A percentile compares a stretch with the other conserved stretches of the same genome.
These are phyloP conservation scores for Mercurialis annua DNA, from an alignment of 345 rosid genomes.

Conservation along the genomic window DNA sequence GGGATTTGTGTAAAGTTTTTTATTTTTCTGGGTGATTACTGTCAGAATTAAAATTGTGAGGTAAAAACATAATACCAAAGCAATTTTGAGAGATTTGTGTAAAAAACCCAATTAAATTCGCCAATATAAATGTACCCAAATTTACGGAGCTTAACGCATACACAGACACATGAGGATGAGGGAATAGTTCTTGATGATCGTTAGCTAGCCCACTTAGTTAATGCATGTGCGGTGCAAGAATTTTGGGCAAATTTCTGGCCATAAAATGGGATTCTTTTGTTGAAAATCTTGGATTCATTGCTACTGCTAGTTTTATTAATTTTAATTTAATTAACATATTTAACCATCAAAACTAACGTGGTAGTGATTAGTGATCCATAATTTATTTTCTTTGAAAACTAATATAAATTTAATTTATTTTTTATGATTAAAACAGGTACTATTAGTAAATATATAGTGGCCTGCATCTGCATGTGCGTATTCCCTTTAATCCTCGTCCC, in stretches of 20 bases:
- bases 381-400: too few species aligned
- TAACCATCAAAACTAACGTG: background rate
- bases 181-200: background rate
- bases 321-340: background rate
- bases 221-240: slow-evolving; percentile 6
- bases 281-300: too few species aligned
- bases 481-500: slow-evolving; percentile 1
- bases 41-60: too few species aligned
- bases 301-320: too few species aligned
- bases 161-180: background rate
- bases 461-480: slow-evolving; percentile 30
- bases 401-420: too few species aligned
- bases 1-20: too few species aligned
- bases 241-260: background rate
- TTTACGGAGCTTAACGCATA: background rate
- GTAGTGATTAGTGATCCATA: slow-evolving; percentile 7
- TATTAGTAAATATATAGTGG: slow-evolving; percentile 10
- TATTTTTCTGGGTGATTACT: too few species aligned
- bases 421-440: slow-evolving; percentile 37
- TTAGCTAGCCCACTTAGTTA: background rate
- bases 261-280: background rate
- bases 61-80: too few species aligned
- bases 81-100: too few species aligned
- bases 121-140: background rate
- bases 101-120: background rate